phyloP scores from a whole-genome alignment of 495 filamentous ascomycete genomes.

The Tuber umbilicatum region DNA sequence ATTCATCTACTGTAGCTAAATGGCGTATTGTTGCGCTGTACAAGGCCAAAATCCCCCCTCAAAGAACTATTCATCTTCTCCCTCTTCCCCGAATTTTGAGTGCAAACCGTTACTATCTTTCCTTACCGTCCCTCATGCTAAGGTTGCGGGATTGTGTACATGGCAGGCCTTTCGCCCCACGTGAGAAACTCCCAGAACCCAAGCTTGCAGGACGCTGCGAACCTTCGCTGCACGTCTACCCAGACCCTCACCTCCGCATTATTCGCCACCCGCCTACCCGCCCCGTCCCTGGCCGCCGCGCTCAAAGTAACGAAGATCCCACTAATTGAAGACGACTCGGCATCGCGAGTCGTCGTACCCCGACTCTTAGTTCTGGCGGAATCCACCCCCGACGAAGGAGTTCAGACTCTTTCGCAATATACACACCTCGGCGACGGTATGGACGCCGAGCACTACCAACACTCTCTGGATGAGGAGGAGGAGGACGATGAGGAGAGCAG shows the following conservation, averaged over 20 bases:
- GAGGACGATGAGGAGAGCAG: slow-evolving; percentile 26
- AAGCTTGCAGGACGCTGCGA: slow-evolving; percentile 22
- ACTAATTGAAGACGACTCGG: slow-evolving; percentile 33
- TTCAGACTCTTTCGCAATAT: slow-evolving; percentile 39
- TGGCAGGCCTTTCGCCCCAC: slow-evolving; percentile 29
- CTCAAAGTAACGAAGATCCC: slow-evolving; percentile 29
- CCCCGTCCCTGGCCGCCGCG: slow-evolving; percentile 2
- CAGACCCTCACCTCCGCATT: slow-evolving; percentile 14
- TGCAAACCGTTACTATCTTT: background rate
- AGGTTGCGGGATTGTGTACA: slow-evolving; percentile 17
- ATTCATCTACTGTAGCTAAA: background rate
- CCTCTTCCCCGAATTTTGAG: background rate
- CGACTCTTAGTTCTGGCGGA: slow-evolving; percentile 36
- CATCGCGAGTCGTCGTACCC: slow-evolving; percentile 18
- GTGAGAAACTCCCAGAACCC: slow-evolving; percentile 24
- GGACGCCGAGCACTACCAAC: slow-evolving; percentile 38
- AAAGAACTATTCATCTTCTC: background rate
- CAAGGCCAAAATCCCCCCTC: background rate
- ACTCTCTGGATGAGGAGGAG: slow-evolving; percentile 39
- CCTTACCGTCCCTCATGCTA: background rate
- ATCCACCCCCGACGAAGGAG: slow-evolving; percentile 39
- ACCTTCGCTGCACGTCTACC: slow-evolving; percentile 19
- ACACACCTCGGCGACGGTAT: slow-evolving; percentile 37
- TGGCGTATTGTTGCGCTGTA: background rate
- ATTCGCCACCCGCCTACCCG: slow-evolving; percentile 17